Evolutionary conservation across 192 early-diverging fungal genomes (phyloP), one percentile per base, ranked within the genome.

Genomic region (Rhizoclosmatium globosum): DNA sequence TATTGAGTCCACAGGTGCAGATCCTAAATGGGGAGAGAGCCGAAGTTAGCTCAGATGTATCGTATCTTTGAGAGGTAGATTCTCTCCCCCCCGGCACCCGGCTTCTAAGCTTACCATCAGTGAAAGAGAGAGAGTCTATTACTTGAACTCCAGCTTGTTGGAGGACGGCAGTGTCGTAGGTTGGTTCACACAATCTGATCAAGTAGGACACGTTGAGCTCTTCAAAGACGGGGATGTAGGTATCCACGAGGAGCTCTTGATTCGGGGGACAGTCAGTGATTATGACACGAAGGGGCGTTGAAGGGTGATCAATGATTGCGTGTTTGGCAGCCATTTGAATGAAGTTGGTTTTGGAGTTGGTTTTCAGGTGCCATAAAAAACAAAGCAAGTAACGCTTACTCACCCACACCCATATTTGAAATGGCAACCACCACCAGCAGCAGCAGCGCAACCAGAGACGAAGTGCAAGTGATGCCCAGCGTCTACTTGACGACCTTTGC

Each of bases 161-260:
- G 4, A 97, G 86, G 1, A 84, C 80, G n/a, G 83, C 81, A n/a
- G 91, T 81, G 15, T 82, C 81, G 72, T 97, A 97, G 21, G 70
- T 72, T 41, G 94, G 92, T 82, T 96, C 91, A 81, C 96, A 97
- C 38, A 94, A 92, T 0, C 94, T 92, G 9, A 97, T 93, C 15
- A 97, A 89, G 58, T 94, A 90, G 1, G 90, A 91, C 43, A 93
- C 93, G 38, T 76, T 47, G 58, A 85, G 61, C 21, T 76, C 79
- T 42, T 68, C 75, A 38, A 85, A 73, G 1, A 79, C 68, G 42
- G 78, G 78, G 23, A 79, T 6, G 47, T 79, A 79, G 6, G 3
- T 45, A 4, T 71, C 68, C 4, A 9, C 31, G 4, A 79, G 48
- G 0, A 71, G 53, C 58, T 71, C 60, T 15, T 71, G 39, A 9